Evolutionary conservation across 495 filamentous ascomycete genomes (phyloP).

Genomic region (Penicillium mononematosum): DNA sequence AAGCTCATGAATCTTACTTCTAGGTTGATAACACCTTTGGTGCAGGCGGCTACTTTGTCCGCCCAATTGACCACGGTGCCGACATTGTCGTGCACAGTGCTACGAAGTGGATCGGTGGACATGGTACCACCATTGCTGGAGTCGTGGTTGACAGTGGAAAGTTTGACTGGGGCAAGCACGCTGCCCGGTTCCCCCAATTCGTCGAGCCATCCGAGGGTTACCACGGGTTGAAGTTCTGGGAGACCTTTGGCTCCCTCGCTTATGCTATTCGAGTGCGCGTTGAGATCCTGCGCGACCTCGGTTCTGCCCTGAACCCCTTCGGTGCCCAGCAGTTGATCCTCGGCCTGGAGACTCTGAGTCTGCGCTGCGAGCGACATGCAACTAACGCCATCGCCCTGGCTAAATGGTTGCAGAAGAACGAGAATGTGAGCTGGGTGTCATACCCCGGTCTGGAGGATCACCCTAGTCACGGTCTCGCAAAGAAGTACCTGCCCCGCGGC

Average conservation of each 20-base stretch:
- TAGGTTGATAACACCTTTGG: constrained; percentile 97
- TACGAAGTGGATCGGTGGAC: constrained; percentile 98
- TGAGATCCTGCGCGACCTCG: constrained; percentile 87
- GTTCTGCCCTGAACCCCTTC: constrained; percentile 84
- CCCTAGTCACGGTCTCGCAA: constrained; percentile 73
- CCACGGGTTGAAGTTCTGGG: constrained; percentile 96
- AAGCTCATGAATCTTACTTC: neutral
- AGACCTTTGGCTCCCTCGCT: constrained; percentile 83
- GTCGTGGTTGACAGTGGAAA: constrained; percentile 89
- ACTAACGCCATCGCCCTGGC: constrained; percentile 81
- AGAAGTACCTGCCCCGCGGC: constrained; percentile 85
- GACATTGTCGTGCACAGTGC: constrained; percentile 96
- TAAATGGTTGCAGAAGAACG: constrained; percentile 77
- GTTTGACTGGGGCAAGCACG: constrained; percentile 94
- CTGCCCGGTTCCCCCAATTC: constrained; percentile 88
- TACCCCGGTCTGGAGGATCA: constrained; percentile 90
- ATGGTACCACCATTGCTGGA: constrained; percentile 93
- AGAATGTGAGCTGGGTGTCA: constrained; percentile 87
- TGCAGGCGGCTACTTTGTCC: constrained; percentile 86
- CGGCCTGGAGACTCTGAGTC: constrained; percentile 84
- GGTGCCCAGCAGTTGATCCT: constrained; percentile 91
- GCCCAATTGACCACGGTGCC: constrained; percentile 88
- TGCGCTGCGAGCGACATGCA: constrained; percentile 85
- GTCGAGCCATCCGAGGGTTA: constrained; percentile 90
- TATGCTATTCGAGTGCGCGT: constrained; percentile 81